phyloP scores from a whole-genome alignment of 1,284 basidiomycete species.

The Ustilago tritici region DNA sequence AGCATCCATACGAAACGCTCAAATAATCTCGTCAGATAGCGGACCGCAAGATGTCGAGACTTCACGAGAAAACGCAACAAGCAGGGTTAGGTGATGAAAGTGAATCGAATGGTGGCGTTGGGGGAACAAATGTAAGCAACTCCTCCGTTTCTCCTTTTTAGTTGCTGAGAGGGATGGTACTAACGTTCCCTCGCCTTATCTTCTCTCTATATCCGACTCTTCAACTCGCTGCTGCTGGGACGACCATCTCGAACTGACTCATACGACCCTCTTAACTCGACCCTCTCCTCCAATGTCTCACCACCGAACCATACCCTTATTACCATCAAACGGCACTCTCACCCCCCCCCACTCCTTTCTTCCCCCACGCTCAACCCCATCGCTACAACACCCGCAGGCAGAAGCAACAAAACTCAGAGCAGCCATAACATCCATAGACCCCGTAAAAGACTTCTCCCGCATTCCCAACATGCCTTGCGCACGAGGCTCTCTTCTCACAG shows the following conservation, averaged over 20 bases:
- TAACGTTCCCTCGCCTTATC: background rate
- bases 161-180: background rate
- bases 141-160: too few species aligned
- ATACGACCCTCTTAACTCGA: too few species aligned
- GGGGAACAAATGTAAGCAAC: constrained; percentile 26
- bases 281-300: background rate
- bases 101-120: constrained; percentile 6
- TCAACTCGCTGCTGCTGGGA: background rate
- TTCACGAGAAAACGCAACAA: constrained; percentile 26
- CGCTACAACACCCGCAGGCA: constrained; percentile 7
- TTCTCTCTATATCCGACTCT: background rate
- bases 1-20: background rate
- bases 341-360: background rate
- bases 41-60: constrained; percentile 25
- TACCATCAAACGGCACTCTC: background rate
- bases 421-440: constrained; percentile 36
- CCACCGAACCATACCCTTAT: background rate
- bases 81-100: constrained; percentile 14
- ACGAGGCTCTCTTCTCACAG: constrained; percentile 37
- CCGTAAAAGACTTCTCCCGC: constrained; percentile 34
- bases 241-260: background rate
- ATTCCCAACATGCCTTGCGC: constrained; percentile 50
- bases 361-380: background rate
- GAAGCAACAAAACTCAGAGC: constrained; percentile 42
- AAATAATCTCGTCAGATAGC: background rate